Evolutionary conservation across 768 basidiomycete genomes (phyloP).

Genomic region (Kwoniella heveanensis): DNA sequence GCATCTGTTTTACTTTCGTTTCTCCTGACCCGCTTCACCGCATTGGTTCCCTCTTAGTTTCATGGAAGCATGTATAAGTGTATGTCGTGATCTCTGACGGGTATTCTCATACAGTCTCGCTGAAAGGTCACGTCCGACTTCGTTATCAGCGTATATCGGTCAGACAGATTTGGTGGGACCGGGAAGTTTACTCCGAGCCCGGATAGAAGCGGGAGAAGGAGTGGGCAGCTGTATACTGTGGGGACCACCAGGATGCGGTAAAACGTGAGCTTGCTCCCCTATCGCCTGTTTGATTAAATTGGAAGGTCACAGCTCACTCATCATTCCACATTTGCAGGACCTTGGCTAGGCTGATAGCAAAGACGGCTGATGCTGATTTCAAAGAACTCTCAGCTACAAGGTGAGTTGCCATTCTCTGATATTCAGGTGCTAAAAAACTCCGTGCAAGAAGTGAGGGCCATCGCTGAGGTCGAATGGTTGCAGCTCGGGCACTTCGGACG

Average conservation of each 20-base stretch:
- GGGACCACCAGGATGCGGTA: conserved; percentile 56
- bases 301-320: conserved; percentile 17
- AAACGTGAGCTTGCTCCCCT: conserved; percentile 43
- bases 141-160: conserved; percentile 70
- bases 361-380: conserved; percentile 64
- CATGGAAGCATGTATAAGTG: no score
- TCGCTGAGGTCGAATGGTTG: conserved; percentile 1
- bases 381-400: conserved; percentile 77
- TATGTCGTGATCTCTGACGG: no score
- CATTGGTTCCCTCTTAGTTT: no score
- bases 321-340: no score
- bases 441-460: no score
- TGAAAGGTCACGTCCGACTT: conserved; percentile 69
- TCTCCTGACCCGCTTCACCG: no score
- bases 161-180: conserved; percentile 67
- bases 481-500: conserved; percentile 63
- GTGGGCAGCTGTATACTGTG: conserved; percentile 59
- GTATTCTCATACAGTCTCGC: no score
- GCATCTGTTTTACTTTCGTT: not conserved
- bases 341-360: conserved; percentile 70
- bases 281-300: no score
- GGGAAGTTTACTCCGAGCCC: conserved; percentile 63
- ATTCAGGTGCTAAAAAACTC: no score
- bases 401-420: conserved; percentile 18
- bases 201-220: conserved; percentile 61